Evolutionary conservation across 768 basidiomycete species (phyloP), one percentile per base, ranked within the genome.

Genomic region (Gloeopeniophorella convolvens): DNA sequence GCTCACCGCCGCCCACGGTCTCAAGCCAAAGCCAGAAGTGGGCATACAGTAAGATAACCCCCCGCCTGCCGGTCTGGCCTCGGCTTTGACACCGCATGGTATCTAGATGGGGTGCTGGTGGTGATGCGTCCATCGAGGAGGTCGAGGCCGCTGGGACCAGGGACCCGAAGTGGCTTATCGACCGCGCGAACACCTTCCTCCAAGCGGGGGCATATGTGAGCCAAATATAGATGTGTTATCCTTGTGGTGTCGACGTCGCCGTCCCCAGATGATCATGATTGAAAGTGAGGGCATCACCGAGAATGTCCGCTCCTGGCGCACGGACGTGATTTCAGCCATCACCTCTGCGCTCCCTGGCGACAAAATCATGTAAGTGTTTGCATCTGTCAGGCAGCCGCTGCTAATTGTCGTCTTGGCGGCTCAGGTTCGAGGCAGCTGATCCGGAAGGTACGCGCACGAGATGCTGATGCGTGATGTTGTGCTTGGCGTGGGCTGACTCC

Each of bases 201-300:
- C 63, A 74, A n/a, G 70, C 69, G 1, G 71, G 70, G 5, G 69
- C 71, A 37, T 58, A 65, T 48, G 59, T 57, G 46, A 13, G 60
- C 55, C 16, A 16, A n/a, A 15, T 24, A 36, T 30, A 11, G 16
- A 9, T 16, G 16, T 24, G 34, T 18, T 5, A 30, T 21, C 16
- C 15, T 13, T 20, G n/a, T 45, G 10, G 12, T 27, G n/a, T 20
- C 12, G 16, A 49, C 42, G 35, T 28, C n/a, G 11, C 5, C 42
- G 36, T 16, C 4, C 12, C 9, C 56, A 74, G 62, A 71, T 71
- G 63, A 67, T 73, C 37, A 70, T 72, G 72, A 75, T 73, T 41
- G 72, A 75, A 55, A 71, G 69, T 48, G 73, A 72, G 50, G 70
- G 72, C 11, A 73, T 74, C 56, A 73, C 72, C 1, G 72, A 74